Percentiles rank a stretch among this genome's conserved stretches.
phyloP scores from a whole-genome alignment of 1,139 yeast species.

The Yamadazyma sp. region DNA sequence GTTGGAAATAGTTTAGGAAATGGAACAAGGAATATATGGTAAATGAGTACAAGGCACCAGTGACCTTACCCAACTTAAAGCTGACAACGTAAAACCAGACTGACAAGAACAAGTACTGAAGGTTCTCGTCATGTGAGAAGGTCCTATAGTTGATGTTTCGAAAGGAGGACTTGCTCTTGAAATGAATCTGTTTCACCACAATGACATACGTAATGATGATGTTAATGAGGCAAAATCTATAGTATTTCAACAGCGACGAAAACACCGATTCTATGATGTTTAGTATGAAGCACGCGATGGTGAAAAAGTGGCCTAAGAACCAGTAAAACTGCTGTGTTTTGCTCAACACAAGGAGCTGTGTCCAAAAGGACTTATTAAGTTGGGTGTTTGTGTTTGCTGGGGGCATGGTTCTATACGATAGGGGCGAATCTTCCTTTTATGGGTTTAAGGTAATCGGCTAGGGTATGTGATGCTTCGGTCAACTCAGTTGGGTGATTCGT shows the following conservation, averaged over 20 bases:
- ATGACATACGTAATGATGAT: slow-evolving; percentile 48
- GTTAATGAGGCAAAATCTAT: slow-evolving; percentile 38
- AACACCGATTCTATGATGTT: slow-evolving; percentile 35
- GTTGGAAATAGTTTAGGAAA: slow-evolving; percentile 49
- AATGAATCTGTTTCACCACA: slow-evolving; percentile 48
- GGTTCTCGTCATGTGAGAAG: slow-evolving; percentile 44
- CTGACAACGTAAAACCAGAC: slow-evolving; percentile 32
- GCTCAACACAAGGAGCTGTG: slow-evolving; percentile 18
- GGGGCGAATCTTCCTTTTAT: neutral
- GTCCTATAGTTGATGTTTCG: slow-evolving; percentile 23
- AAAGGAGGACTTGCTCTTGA: slow-evolving; percentile 25
- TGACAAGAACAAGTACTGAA: slow-evolving; percentile 50
- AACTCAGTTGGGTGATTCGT: too few species aligned
- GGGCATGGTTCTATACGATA: neutral
- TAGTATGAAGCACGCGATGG: slow-evolving; percentile 33
- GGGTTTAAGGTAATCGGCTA: too few species aligned
- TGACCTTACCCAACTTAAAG: slow-evolving; percentile 29
- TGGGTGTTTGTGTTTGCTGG: neutral
- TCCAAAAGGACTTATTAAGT: slow-evolving; percentile 1
- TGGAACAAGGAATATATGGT: slow-evolving; percentile 60
- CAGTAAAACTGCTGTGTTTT: slow-evolving; percentile 52
- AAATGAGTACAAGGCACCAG: slow-evolving; percentile 51
- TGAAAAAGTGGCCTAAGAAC: slow-evolving; percentile 50
- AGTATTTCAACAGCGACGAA: slow-evolving; percentile 29
- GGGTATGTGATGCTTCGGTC: too few species aligned